phyloP scores from a whole-genome alignment of 352 stramenopile species.

The Phytophthora pini region DNA sequence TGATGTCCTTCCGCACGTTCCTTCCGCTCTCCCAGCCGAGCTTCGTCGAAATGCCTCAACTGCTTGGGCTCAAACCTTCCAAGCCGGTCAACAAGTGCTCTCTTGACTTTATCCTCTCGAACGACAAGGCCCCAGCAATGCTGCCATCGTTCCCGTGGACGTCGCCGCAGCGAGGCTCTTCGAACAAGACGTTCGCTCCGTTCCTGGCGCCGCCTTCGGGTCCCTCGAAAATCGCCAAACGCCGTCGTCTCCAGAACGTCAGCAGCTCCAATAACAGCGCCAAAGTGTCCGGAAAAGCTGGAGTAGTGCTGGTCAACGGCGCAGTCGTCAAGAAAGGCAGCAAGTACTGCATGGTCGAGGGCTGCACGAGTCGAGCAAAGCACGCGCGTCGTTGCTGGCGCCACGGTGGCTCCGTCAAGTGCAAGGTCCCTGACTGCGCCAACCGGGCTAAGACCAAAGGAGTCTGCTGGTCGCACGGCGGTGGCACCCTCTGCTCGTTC shows the following conservation, averaged over 20 bases:
- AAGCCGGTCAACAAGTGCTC: constrained; percentile 58
- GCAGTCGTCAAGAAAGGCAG: constrained; percentile 54
- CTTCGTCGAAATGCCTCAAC: constrained; percentile 47
- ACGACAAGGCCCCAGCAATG: constrained; percentile 23
- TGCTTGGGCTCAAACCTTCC: constrained; percentile 36
- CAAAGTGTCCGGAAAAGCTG: constrained; percentile 36
- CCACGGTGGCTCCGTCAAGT: constrained; percentile 67
- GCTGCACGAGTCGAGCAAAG: constrained; percentile 61
- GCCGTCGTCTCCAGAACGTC: constrained; percentile 33
- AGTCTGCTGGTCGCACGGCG: constrained; percentile 69
- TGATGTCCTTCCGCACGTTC: constrained; percentile 51
- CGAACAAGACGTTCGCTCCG: constrained; percentile 46
- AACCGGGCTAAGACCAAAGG: constrained; percentile 71
- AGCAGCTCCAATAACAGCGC: constrained; percentile 35
- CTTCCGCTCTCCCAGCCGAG: constrained; percentile 43
- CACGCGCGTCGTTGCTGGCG: constrained; percentile 59
- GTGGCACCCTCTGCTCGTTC: constrained; percentile 59
- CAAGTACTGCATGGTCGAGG: constrained; percentile 63
- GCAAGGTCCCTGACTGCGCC: constrained; percentile 55
- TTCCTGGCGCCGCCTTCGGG: constrained; percentile 37
- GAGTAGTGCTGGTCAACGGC: constrained; percentile 25
- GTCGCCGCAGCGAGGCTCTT: constrained; percentile 38
- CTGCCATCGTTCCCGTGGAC: constrained; percentile 37
- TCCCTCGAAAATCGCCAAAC: constrained; percentile 40
- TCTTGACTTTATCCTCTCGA: constrained; percentile 60